Evolutionary conservation across 108 stramenopile genomes (phyloP).

Genomic region (Seminavis robusta): DNA sequence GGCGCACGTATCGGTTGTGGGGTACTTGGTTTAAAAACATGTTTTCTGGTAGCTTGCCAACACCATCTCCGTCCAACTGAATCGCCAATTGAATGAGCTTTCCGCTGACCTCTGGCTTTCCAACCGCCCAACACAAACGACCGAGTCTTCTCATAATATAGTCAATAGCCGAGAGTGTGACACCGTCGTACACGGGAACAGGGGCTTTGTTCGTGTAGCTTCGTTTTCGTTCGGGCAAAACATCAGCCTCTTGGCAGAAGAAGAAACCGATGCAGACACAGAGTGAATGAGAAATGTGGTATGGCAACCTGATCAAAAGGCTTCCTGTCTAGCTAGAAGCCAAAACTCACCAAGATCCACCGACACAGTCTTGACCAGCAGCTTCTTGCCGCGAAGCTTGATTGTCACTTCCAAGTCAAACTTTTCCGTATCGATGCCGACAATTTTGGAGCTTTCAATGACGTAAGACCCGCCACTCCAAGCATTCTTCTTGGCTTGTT

Average conservation of each 20-base stretch:
- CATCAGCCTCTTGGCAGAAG: conserved; percentile 33
- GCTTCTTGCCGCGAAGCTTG: conserved; percentile 16
- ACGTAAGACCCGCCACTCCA: conserved; percentile 67
- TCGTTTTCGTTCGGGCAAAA: conserved; percentile 20
- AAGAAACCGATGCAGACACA: neutral
- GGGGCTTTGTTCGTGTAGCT: conserved; percentile 28
- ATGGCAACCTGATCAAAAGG: neutral
- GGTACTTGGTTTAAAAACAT: conserved; percentile 85
- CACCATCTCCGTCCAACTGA: conserved; percentile 61
- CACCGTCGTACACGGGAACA: conserved; percentile 29
- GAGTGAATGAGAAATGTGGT: neutral
- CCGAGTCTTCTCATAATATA: conserved; percentile 63
- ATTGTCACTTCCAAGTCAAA: conserved; percentile 36
- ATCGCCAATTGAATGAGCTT: conserved; percentile 79
- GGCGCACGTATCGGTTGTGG: conserved; percentile 79
- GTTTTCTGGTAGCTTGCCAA: conserved; percentile 53
- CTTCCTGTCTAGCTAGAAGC: neutral
- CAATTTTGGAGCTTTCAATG: conserved; percentile 46
- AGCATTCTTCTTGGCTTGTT: conserved; percentile 54
- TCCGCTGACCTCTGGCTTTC: conserved; percentile 60
- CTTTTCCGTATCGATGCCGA: conserved; percentile 40
- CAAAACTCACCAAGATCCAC: conserved; percentile 19
- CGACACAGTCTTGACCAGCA: conserved; percentile 1
- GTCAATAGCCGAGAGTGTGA: conserved; percentile 46
- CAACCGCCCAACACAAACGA: conserved; percentile 70